Evolutionary conservation across 345 rosid genomes (phyloP).

Genomic region (Hibiscus syriacus): DNA sequence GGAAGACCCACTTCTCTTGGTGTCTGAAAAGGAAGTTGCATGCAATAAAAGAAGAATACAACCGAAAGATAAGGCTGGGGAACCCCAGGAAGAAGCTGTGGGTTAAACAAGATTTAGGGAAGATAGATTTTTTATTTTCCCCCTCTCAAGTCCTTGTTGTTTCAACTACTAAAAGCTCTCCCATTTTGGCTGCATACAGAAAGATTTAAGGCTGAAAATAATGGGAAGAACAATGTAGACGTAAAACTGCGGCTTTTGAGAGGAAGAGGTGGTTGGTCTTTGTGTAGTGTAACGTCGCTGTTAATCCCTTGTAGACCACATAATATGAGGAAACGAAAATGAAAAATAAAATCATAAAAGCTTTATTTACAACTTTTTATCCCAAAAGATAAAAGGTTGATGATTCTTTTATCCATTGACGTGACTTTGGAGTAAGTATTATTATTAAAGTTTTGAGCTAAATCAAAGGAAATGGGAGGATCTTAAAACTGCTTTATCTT

Average conservation of each 20-base stretch:
- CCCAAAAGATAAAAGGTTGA: not conserved
- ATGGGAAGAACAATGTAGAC: not conserved
- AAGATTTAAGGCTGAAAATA: not conserved
- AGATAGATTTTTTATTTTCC: not conserved
- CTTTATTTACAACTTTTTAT: not conserved
- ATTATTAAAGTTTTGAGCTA: not conserved
- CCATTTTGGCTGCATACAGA: not conserved
- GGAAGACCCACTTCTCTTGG: not conserved
- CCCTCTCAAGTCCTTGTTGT: too few species aligned
- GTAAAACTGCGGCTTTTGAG: not conserved
- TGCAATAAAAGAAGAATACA: conserved; percentile 16
- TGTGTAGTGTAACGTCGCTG: not conserved
- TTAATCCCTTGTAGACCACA: not conserved
- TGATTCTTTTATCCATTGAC: not conserved
- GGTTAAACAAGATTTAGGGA: not conserved
- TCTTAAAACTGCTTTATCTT: not conserved
- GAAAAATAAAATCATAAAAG: too few species aligned
- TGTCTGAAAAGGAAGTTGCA: conserved; percentile 10
- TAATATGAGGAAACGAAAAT: not conserved
- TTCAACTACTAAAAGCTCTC: not conserved
- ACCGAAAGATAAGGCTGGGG: not conserved
- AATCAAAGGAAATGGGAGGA: not conserved
- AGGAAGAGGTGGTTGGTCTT: not conserved
- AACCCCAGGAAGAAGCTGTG: not conserved
- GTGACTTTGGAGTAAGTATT: not conserved